Percentiles rank a stretch among this genome's conserved stretches.
These are phyloP conservation scores for Aspergillus sparsus DNA, from an alignment of 495 filamentous ascomycete species.

Conservation along the genomic window DNA sequence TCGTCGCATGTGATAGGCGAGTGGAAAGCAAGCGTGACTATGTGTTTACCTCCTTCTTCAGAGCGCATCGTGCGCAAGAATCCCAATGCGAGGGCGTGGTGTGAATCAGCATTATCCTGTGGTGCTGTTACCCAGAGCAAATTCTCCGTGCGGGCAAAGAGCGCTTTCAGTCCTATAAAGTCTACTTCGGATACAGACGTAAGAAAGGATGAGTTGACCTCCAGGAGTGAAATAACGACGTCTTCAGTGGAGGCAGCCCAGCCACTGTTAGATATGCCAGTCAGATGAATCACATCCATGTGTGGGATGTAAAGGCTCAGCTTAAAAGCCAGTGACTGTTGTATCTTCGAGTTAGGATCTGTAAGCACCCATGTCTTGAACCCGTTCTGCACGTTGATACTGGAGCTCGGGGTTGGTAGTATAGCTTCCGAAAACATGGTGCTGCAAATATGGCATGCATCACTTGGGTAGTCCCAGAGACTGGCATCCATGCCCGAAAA, in stretches of 20 bases:
- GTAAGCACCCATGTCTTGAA: neutral
- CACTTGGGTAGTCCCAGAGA: constrained; percentile 6
- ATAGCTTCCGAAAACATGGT: neutral
- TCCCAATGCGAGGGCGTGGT: constrained; percentile 4
- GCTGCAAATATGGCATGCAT: constrained; percentile 9
- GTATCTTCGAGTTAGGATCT: neutral
- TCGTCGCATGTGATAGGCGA: neutral
- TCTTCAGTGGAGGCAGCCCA: neutral
- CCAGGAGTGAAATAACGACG: neutral
- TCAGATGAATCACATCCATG: neutral
- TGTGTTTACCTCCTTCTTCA: constrained; percentile 20
- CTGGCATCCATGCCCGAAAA: constrained; percentile 17
- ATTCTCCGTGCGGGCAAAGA: neutral
- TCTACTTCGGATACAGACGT: neutral
- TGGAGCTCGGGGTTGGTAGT: no score
- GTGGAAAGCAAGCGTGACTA: constrained; percentile 22
- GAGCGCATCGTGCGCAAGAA: constrained; percentile 18
- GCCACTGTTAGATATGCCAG: neutral
- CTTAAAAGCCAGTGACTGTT: neutral
- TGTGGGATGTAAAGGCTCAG: neutral
- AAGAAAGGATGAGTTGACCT: neutral
- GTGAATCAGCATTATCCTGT: neutral
- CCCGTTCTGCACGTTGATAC: no score
- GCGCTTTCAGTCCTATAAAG: constrained; percentile 4
- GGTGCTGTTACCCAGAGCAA: constrained; percentile 13